Evolutionary conservation across 768 basidiomycete species (phyloP).

Genomic region (Mycena rebaudengoi): DNA sequence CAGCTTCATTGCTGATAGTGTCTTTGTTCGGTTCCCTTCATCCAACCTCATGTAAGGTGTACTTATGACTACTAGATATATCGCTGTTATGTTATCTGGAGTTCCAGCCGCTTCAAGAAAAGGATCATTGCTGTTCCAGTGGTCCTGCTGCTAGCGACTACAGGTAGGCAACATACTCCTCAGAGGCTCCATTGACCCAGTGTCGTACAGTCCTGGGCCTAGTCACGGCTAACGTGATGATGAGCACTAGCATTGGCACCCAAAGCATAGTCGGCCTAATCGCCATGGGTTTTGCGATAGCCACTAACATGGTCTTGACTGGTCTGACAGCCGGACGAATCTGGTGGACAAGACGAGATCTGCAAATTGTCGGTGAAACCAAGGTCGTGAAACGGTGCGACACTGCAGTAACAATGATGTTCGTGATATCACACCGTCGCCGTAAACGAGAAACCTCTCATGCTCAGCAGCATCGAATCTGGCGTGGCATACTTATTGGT

Average conservation of each 20-base stretch:
- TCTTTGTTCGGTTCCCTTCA: background rate
- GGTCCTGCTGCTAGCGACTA: background rate
- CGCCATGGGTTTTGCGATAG: background rate
- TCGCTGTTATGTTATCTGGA: slow-evolving; percentile 12
- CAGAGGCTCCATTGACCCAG: background rate
- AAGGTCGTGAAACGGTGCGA: background rate
- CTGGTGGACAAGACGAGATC: slow-evolving; percentile 4
- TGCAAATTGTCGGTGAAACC: background rate
- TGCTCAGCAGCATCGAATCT: too few relatives aligned
- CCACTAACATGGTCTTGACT: background rate
- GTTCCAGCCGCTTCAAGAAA: background rate
- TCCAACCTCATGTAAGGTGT: background rate
- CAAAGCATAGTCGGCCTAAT: background rate
- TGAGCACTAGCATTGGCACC: background rate
- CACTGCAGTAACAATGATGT: slow-evolving; percentile 8
- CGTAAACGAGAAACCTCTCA: too few relatives aligned
- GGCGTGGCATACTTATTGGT: too few relatives aligned
- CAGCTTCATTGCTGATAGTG: background rate
- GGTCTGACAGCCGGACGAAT: background rate
- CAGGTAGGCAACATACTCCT: background rate
- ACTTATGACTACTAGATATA: background rate
- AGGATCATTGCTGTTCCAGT: background rate
- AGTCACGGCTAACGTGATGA: background rate
- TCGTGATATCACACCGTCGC: too few relatives aligned
- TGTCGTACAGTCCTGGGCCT: background rate